Percentiles rank a stretch among this genome's conserved stretches.
phyloP scores from a whole-genome alignment of 2,329 filamentous ascomycete genomes.

The Xylariaceae sp. region DNA sequence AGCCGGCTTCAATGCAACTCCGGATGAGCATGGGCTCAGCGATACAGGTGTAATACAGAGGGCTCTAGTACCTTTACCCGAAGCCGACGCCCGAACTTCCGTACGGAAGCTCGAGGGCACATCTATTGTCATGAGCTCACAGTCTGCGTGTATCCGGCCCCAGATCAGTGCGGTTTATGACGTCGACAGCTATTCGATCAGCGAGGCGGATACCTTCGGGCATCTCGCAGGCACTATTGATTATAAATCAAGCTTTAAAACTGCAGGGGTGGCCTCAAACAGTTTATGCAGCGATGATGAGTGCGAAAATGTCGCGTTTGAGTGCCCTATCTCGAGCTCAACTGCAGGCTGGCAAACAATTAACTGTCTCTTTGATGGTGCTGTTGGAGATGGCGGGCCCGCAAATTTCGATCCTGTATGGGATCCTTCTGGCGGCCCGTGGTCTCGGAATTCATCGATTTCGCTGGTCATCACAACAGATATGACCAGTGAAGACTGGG shows the following conservation, averaged over 20 bases:
- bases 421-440: conserved; percentile 2
- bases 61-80: conserved; percentile 17
- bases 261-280: neutral
- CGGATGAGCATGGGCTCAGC: conserved; percentile 16
- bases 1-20: neutral
- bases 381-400: neutral
- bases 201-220: too few species aligned
- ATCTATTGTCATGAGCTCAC: conserved; percentile 9
- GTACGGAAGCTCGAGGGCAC: conserved; percentile 6
- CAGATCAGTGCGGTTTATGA: conserved; percentile 8
- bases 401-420: neutral
- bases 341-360: neutral
- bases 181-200: too few species aligned
- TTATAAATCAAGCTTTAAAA: neutral
- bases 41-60: conserved; percentile 20
- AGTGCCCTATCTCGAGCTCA: neutral
- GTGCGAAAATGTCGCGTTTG: neutral
- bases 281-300: neutral
- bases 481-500: conserved; percentile 6
- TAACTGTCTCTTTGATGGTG: neutral
- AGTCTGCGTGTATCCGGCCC: conserved; percentile 20
- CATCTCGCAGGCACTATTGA: neutral
- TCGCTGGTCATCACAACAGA: conserved; percentile 6
- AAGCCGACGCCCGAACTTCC: conserved; percentile 1
- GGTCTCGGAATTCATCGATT: conserved; percentile 1